Evolutionary conservation across 2,329 filamentous ascomycete genomes (phyloP), one percentile per base, ranked within the genome.

Genomic region (Scytalidium lignicola): DNA sequence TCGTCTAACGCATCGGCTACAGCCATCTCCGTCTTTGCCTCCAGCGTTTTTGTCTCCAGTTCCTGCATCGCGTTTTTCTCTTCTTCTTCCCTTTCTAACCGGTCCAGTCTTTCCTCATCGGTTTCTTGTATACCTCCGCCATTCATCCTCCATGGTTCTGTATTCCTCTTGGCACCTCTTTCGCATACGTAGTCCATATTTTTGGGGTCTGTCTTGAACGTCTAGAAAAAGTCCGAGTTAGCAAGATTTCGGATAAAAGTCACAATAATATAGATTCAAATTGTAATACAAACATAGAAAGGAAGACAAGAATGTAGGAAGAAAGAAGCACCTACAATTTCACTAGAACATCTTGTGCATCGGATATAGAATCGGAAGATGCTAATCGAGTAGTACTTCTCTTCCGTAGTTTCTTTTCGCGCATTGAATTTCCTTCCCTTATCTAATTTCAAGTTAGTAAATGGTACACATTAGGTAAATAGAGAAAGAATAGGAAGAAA

Each of bases 361-460:
- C 89, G 80, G 61, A 92, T 95, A 70, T 91, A 93, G 74, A 97
- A 96, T 23, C 86, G 82, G 70, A 85, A 93, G 55, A 95, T 90
- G 52, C 89, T 82, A 54, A 97, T 95, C 44, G 80, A 80, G 43
- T 96, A 82, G 71, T 99, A 99, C 58, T 86, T 88, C 61, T 96
- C 88, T 18, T 93, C 87, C 0, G 89, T 90, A 0, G 88, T 96
- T 64, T 96, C 90, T 64, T 99, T 99, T 29, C 89, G 80, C 2
- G 90, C 86, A 70, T 97, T 97, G 78, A 97, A 97, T 63, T 96
- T 97, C 52, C 91, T 82, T 0, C 91, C 91, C 60, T 90, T 89
- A 75, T 95, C 7, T 90, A 62, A 93, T 91, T 71, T 84, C 61
- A 78, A 81, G 40, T 71, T 69, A 12, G 69, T 10, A 20, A 15